A percentile compares a stretch with the other conserved stretches of the same genome.
These are phyloP conservation scores for Pythium diclinum DNA, from an alignment of 352 stramenopile species.

Conservation along the genomic window DNA sequence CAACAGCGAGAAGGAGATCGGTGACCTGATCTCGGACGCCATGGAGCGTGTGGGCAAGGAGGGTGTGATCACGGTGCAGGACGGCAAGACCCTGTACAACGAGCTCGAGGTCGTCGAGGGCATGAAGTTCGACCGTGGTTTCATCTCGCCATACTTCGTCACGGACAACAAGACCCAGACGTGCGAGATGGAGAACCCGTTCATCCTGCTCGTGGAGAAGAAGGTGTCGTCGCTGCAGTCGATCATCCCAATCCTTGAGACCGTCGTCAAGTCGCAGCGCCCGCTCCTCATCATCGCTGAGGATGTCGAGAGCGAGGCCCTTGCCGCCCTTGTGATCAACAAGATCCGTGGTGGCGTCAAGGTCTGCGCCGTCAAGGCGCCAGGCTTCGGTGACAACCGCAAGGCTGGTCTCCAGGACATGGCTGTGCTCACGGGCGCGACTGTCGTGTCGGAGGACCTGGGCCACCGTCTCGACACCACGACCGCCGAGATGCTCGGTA, in stretches of 20 bases:
- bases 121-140: constrained; percentile 99
- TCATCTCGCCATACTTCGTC: constrained; percentile 99
- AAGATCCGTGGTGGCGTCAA: constrained; percentile 99
- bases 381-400: constrained; percentile 99
- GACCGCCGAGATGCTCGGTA: constrained; percentile 93
- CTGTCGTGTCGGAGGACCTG: constrained; percentile 98
- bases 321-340: constrained; percentile 99
- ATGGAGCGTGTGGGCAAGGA: constrained; percentile 99
- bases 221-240: constrained; percentile 97
- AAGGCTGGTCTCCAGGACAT: constrained; percentile 99
- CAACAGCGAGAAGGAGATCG: constrained; percentile 98
- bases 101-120: constrained; percentile 99
- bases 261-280: constrained; percentile 95
- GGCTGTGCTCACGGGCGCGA: constrained; percentile 97
- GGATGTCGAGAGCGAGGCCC: constrained; percentile 98
- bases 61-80: constrained; percentile 97
- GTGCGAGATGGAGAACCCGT: constrained; percentile 98
- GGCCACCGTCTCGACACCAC: constrained; percentile 98
- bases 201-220: constrained; percentile 99
- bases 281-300: constrained; percentile 99
- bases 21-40: constrained; percentile 96
- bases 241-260: constrained; percentile 98
- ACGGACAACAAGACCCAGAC: constrained; percentile 99
- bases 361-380: constrained; percentile 99
- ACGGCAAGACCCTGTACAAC: constrained; percentile 99